Conservation (phyloP, 2,329 filamentous ascomycete genomes). For the Penicillium sp. region DNA sequence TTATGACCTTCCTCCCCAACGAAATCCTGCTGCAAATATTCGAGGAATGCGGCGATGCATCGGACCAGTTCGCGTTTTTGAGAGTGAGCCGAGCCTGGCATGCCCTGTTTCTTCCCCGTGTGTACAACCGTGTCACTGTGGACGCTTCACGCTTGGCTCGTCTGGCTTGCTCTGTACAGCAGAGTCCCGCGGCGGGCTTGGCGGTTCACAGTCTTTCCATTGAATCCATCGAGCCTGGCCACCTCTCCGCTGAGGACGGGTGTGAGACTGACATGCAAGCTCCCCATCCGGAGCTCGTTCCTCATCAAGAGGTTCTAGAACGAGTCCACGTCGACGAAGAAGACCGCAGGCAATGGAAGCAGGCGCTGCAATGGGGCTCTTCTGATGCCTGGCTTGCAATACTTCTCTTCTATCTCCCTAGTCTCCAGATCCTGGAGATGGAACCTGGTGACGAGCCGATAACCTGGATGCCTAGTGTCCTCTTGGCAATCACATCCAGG, state of each 20-base stretch:
- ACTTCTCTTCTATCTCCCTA: not conserved
- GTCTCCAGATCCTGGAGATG: too few relatives aligned
- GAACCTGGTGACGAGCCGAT: not conserved
- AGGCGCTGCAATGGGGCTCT: not conserved
- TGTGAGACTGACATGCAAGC: not conserved
- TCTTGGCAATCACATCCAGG: too few relatives aligned
- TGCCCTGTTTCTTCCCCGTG: constrained; percentile 1
- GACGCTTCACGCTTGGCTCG: not conserved
- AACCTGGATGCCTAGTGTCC: not conserved
- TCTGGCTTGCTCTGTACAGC: not conserved
- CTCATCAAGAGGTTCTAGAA: not conserved
- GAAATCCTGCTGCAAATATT: constrained; percentile 4
- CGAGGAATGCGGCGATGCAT: not conserved
- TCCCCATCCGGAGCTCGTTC: too few relatives aligned
- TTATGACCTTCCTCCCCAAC: not conserved
- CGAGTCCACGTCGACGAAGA: not conserved
- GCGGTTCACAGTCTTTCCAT: not conserved
- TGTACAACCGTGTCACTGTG: not conserved
- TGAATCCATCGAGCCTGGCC: not conserved
- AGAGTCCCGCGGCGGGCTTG: constrained; percentile 1
- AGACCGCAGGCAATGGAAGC: not conserved
- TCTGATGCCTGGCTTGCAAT: constrained; percentile 9
- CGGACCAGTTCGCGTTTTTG: not conserved
- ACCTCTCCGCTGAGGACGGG: not conserved
- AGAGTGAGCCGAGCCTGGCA: constrained; percentile 7